Conservation (phyloP, 1,284 basidiomycete genomes). For the Rugiboletus extremiorientalis region DNA sequence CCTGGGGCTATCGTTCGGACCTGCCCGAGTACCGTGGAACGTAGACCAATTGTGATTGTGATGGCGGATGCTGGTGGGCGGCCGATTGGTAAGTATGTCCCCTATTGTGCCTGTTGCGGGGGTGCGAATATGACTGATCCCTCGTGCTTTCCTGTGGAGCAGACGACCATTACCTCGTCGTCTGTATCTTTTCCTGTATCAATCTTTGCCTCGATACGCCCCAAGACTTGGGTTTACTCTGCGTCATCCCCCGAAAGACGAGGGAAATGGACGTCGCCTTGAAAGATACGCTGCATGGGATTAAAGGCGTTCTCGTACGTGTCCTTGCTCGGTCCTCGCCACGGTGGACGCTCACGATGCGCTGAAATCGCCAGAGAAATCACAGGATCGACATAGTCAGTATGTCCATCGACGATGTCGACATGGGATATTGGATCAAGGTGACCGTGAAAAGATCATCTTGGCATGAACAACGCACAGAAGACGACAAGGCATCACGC, state of each 20-base stretch:
- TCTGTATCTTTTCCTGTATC: constrained; percentile 13
- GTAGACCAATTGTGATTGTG: constrained; percentile 8
- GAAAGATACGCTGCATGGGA: not conserved
- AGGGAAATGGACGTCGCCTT: not conserved
- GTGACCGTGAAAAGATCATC: not conserved
- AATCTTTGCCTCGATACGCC: not conserved
- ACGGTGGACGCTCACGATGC: not conserved
- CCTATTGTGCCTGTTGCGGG: no score
- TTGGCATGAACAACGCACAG: no score
- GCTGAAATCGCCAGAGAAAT: not conserved
- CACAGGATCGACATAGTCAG: constrained; percentile 2
- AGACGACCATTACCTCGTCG: constrained; percentile 10
- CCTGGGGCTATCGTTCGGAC: constrained; percentile 2
- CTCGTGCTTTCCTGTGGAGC: not conserved
- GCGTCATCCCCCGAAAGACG: constrained; percentile 9
- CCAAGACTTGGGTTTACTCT: constrained; percentile 19
- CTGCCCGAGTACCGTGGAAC: not conserved
- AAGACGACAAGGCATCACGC: not conserved
- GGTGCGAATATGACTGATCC: not conserved
- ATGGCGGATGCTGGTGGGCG: not conserved
- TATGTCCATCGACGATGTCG: constrained; percentile 9
- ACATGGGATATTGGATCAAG: constrained; percentile 24
- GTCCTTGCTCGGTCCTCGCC: not conserved
- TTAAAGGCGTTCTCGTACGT: constrained; percentile 13
- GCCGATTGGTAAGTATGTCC: constrained; percentile 16